Conservation (phyloP, 2,329 filamentous ascomycete genomes). For the Rutstroemia sp. region DNA sequence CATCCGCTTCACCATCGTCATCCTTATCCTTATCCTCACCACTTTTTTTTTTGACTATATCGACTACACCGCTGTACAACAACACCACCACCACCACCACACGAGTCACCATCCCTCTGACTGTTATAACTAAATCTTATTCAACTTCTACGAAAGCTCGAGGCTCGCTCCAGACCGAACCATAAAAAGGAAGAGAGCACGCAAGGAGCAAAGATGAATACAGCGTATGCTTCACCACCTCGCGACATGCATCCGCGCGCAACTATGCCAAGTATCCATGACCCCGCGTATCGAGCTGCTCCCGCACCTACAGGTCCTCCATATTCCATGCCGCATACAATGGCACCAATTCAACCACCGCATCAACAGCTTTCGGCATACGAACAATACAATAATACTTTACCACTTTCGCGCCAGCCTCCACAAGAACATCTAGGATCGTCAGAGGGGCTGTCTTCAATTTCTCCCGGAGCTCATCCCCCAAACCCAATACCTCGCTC, state of each 20-base stretch:
- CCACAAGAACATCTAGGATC: conserved; percentile 15
- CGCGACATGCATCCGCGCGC: conserved; percentile 13
- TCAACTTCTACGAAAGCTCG: background rate
- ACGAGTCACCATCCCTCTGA: background rate
- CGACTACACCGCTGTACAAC: too few species aligned
- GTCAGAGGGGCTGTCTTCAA: conserved; percentile 10
- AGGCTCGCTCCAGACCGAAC: background rate
- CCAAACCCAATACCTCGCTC: conserved; percentile 17
- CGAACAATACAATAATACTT: conserved; percentile 12
- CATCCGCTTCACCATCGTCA: background rate
- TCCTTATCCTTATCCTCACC: background rate
- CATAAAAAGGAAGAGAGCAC: background rate
- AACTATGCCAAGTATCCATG: conserved; percentile 13
- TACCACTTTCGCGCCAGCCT: conserved; percentile 15
- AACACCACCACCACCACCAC: too few species aligned
- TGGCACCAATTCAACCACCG: conserved; percentile 17
- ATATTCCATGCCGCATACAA: conserved; percentile 18
- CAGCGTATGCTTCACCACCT: conserved; percentile 21
- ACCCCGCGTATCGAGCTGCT: conserved; percentile 12
- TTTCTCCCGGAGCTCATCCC: conserved; percentile 14
- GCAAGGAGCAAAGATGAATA: conserved; percentile 14
- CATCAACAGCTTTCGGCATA: conserved; percentile 12
- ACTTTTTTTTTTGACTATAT: too few species aligned
- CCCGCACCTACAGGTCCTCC: conserved; percentile 11
- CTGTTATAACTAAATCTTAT: background rate